Base-by-base conservation (phyloP, 1,139 yeast species). In the Yamadazyma songkhlaensis region DNA sequence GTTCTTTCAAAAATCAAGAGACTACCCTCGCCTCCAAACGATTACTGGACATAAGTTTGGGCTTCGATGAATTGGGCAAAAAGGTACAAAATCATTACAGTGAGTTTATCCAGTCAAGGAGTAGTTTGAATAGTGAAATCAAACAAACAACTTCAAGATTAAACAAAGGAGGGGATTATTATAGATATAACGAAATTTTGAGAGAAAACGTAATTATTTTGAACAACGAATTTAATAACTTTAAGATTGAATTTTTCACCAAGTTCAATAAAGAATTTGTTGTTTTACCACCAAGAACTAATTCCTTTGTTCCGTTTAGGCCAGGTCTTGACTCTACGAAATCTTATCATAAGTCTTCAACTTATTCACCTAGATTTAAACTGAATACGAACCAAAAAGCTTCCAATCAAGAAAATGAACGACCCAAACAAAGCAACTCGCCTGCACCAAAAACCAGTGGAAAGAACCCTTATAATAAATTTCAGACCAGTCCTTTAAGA, bases 101-200 rank as follows among this genome's bases (percentile, higher is more conserved):
- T 9, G 44, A 42, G 7, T 31, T 41, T 22, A 14, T 32, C 3
- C 25, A 37, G 5, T 14, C 24, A 3, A 23, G 20, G 15, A 24
- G 23, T 3, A 12, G 28, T 3, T 12, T 22, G 13, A 35, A 35
- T 27, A 15, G 28, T 5, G 30, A 29, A 3, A 29, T 41, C 4
- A 46, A 41, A 22, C 44, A 45, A 22, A 23, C 50, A 7, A 43
- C 44, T 24, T 51, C 50, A 1, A 33, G 55, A 35, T 37, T 53
- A 11, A 48, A 44, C 34, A 46, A 43, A 37, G 52, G 53, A 6
- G 57, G 55, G 2, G 54, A 53, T 39, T 42, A 49, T 12, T 31
- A 39, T 26, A 31, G 42, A 23, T 49, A 48, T 17, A 14, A 42
- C n/a, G 54, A 48, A n/a, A 25, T 14, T 15, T 33, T 49, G 20